These are phyloP conservation scores for Alisma plantagoaquatica DNA, from an alignment of 106 monocot genomes.

Conservation along the genomic window DNA sequence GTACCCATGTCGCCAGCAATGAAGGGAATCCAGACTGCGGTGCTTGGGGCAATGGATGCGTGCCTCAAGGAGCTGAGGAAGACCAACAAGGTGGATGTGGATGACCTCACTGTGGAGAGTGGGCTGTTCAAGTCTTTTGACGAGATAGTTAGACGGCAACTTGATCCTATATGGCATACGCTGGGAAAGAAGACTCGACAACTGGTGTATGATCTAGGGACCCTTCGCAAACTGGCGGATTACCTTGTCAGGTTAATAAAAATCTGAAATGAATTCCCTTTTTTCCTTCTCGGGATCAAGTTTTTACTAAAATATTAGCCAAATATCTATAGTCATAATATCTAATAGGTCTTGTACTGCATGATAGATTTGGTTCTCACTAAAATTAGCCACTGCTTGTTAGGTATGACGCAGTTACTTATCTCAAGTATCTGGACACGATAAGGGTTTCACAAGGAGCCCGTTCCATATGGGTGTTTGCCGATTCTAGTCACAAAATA, in stretches of 20 bases:
- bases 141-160: constrained; percentile 89
- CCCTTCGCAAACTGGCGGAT: constrained; percentile 82
- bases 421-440: constrained; percentile 90
- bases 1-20: constrained; percentile 71
- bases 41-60: constrained; percentile 85
- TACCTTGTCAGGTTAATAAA: constrained; percentile 76
- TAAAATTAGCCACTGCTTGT: neutral
- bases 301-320: too few species aligned
- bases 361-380: too few species aligned
- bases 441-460: constrained; percentile 89
- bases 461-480: constrained; percentile 88
- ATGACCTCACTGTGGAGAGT: constrained; percentile 89
- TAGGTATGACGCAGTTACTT: constrained; percentile 98
- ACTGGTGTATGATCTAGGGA: constrained; percentile 83
- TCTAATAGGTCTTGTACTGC: too few species aligned
- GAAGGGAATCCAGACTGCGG: constrained; percentile 70
- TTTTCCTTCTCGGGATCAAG: too few species aligned
- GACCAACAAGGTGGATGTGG: constrained; percentile 96
- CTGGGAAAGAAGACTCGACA: constrained; percentile 94
- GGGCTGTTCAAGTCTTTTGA: constrained; percentile 98
- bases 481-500: constrained; percentile 95
- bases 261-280: neutral
- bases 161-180: constrained; percentile 96
- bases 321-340: too few species aligned
- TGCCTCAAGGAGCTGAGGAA: constrained; percentile 88